Conservation (phyloP, 148 eudicot species). For the Tetragonia tetragonoides region DNA sequence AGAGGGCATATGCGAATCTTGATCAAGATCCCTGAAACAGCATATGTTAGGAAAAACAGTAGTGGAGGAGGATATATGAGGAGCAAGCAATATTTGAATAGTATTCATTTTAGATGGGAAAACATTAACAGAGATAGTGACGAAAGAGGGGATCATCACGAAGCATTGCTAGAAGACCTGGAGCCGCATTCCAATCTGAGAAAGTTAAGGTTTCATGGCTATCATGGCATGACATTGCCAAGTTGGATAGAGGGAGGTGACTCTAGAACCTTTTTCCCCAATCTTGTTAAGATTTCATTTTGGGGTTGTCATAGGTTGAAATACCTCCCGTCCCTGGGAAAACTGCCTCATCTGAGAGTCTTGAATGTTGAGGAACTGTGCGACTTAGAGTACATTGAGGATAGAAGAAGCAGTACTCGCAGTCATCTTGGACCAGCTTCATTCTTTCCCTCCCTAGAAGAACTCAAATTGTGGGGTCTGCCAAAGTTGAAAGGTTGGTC, state of each 20-base stretch:
- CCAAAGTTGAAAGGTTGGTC: constrained; percentile 8
- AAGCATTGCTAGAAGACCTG: constrained; percentile 12
- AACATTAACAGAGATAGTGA: no score
- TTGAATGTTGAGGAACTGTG: not conserved
- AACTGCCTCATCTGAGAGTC: not conserved
- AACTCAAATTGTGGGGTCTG: not conserved
- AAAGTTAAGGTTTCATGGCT: not conserved
- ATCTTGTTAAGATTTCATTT: not conserved
- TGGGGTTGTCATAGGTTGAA: not conserved
- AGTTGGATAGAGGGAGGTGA: not conserved
- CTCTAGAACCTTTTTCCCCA: not conserved
- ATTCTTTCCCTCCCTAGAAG: constrained; percentile 1
- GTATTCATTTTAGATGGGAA: not conserved
- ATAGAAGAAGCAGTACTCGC: not conserved
- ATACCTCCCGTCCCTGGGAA: not conserved
- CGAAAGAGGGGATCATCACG: not conserved
- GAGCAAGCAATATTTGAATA: constrained; percentile 2
- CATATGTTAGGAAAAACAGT: not conserved
- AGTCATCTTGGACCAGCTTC: not conserved
- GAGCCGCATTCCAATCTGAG: not conserved
- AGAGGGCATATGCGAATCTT: not conserved
- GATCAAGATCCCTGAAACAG: not conserved
- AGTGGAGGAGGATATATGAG: not conserved
- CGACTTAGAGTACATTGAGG: not conserved
- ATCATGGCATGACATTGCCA: not conserved